Evolutionary conservation across 75 land plant genomes (phyloP).

Genomic region (Sequoiadendron giganteum): DNA sequence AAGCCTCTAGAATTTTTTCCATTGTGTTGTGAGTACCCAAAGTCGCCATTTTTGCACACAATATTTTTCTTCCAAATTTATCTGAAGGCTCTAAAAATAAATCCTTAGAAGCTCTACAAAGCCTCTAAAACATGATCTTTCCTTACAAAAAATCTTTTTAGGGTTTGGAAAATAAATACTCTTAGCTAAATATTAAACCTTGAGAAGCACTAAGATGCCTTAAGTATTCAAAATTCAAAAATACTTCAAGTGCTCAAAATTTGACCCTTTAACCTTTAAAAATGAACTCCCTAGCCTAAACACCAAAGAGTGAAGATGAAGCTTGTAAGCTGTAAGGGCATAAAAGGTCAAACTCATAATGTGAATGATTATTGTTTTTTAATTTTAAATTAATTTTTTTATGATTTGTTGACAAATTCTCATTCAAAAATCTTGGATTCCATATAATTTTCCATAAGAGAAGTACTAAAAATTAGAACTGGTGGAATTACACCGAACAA

Average conservation of each 20-base stretch:
- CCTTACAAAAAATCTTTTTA: background rate
- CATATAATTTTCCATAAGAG: too few species aligned
- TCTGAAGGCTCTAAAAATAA: background rate
- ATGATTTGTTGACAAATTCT: too few species aligned
- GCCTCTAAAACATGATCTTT: background rate
- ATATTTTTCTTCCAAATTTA: background rate
- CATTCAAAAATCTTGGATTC: too few species aligned
- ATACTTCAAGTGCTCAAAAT: background rate
- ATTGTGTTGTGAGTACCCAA: conserved; percentile 28
- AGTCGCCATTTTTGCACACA: background rate
- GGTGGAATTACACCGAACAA: too few species aligned
- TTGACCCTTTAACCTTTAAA: background rate
- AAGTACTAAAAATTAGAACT: too few species aligned
- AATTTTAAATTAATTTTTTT: too few species aligned
- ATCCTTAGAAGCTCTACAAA: background rate
- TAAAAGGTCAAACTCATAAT: too few species aligned
- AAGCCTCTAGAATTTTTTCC: conserved; percentile 41
- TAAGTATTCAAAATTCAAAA: background rate
- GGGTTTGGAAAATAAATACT: background rate
- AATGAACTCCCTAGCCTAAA: background rate
- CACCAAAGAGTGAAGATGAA: too few species aligned
- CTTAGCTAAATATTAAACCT: background rate
- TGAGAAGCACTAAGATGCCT: background rate
- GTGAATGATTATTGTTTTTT: too few species aligned
- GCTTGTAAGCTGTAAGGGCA: too few species aligned